phyloP scores from a whole-genome alignment of 2,329 filamentous ascomycete genomes.

The Gnomoniopsis sp. region DNA sequence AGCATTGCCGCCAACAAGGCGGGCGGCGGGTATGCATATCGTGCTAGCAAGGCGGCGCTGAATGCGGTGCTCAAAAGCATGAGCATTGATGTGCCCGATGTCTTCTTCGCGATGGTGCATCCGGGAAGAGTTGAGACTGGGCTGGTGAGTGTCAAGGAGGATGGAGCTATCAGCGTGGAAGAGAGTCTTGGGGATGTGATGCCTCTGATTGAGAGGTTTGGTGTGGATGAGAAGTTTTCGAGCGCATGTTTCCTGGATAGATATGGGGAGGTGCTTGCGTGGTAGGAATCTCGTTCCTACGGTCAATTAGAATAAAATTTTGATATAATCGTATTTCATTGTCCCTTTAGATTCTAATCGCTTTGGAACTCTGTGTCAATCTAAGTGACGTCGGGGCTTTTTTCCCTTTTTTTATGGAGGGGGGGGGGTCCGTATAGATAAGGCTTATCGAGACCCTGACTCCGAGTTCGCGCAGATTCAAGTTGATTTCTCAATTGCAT shows the following conservation, averaged over 20 bases:
- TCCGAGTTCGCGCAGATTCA: neutral
- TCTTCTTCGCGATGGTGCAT: slow-evolving; percentile 12
- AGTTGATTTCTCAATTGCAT: neutral
- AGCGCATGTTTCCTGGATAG: slow-evolving; percentile 14
- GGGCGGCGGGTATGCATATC: slow-evolving; percentile 16
- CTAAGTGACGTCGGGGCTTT: neutral
- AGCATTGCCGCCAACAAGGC: slow-evolving; percentile 6
- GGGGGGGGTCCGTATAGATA: neutral
- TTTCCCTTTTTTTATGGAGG: neutral
- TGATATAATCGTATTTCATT: too few relatives aligned
- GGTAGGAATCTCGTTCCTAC: neutral
- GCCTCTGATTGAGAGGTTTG: slow-evolving; percentile 3
- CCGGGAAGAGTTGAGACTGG: slow-evolving; percentile 15
- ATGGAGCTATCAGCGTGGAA: slow-evolving; percentile 4
- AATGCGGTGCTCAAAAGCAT: slow-evolving; percentile 13
- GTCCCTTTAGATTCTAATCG: too few relatives aligned
- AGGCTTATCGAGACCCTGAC: neutral
- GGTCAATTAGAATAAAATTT: too few relatives aligned
- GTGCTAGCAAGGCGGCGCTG: slow-evolving; percentile 15
- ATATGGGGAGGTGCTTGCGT: slow-evolving; percentile 4
- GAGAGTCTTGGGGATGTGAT: slow-evolving; percentile 3
- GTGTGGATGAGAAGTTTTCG: neutral
- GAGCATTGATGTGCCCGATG: slow-evolving; percentile 13
- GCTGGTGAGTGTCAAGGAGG: slow-evolving; percentile 5
- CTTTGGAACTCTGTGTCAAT: too few relatives aligned